Evolutionary conservation across 371 early-diverging fungal species (phyloP).

Genomic region (Nematocida homosporus): DNA sequence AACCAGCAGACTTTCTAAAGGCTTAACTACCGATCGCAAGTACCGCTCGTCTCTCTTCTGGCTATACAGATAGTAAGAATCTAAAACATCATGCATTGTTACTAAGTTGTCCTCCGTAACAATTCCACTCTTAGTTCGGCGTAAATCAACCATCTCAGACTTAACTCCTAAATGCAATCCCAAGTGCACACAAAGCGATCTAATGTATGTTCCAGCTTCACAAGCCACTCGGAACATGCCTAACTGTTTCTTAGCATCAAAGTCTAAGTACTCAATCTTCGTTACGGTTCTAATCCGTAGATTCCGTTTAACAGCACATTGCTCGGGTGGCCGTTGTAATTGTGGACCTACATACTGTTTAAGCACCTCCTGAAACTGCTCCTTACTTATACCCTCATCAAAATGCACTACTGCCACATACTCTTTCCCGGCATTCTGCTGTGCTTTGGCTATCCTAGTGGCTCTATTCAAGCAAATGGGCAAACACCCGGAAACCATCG

Average conservation of each 20-base stretch:
- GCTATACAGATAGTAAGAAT: constrained; percentile 92
- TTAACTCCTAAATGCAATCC: constrained; percentile 89
- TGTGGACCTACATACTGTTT: constrained; percentile 91
- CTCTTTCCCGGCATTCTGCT: constrained; percentile 94
- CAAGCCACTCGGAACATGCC: constrained; percentile 94
- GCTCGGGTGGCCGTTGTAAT: constrained; percentile 97
- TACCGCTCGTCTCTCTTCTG: constrained; percentile 85
- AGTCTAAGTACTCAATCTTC: constrained; percentile 86
- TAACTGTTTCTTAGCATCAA: constrained; percentile 79
- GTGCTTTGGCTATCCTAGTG: constrained; percentile 94
- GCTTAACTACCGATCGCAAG: constrained; percentile 86
- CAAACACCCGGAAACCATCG: constrained; percentile 96
- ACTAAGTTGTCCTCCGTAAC: constrained; percentile 78
- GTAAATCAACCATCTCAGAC: constrained; percentile 98
- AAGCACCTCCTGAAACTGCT: constrained; percentile 70
- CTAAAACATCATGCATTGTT: constrained; percentile 96
- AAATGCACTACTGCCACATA: constrained; percentile 90
- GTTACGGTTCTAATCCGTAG: constrained; percentile 95
- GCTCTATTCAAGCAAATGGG: constrained; percentile 96
- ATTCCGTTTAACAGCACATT: constrained; percentile 98
- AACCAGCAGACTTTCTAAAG: constrained; percentile 86
- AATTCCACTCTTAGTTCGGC: constrained; percentile 91
- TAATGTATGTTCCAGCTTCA: constrained; percentile 98
- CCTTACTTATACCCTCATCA: constrained; percentile 47
- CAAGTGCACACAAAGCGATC: constrained; percentile 96